Base-by-base conservation (phyloP, 768 basidiomycete genomes). In the Suillus discolor region DNA sequence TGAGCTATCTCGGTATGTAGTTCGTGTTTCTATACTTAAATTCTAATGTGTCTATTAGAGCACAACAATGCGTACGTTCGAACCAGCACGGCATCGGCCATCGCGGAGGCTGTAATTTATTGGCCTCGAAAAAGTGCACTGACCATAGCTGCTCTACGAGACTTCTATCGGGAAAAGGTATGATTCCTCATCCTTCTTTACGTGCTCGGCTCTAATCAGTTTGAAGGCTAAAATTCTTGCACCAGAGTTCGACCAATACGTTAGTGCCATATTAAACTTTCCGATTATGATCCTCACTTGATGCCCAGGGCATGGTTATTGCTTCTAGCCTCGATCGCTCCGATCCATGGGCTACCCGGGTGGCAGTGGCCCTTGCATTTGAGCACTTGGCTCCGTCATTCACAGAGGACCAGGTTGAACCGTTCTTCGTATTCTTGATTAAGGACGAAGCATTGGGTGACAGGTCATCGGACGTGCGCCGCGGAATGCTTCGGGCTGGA, bases 181-280 rank as follows among this genome's bases (percentile, higher is more conserved):
- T 31, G 75, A 28, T 47, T 42, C 18, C 15, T 59, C 38, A 25
- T 12, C 16, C 25, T 51, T 57, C 54, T 28, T 55, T 7, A 18
- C 36, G 25, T n/a, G 28, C 42, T 28, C 9, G 34, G 18, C 9
- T 42, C 53, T 53, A 45, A 60, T 55, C 5, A 16, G 61, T 62
- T 7, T 68, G 8, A 64, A 92, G 91, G 93, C 94, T 3, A 95
- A 91, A 75, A 84, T 93, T 45, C 84, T 97, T 5, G 89, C 90
- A 4, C 96, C 96, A 0, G 94, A 97, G 75, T 98, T 93, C 72
- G 97, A 99, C 74, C 81, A 91, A 84, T 99, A 92, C 77, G 94
- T 95, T 62, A 55, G 90, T 79, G 1, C 9, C 54, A 28, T n/a
- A 51, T 8, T n/a, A 23, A 60, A 28, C 4, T 65, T 5, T 44